Evolutionary conservation across 1,284 basidiomycete genomes (phyloP), one percentile per base, ranked within the genome.

Genomic region (Rhodotorula sp.): DNA sequence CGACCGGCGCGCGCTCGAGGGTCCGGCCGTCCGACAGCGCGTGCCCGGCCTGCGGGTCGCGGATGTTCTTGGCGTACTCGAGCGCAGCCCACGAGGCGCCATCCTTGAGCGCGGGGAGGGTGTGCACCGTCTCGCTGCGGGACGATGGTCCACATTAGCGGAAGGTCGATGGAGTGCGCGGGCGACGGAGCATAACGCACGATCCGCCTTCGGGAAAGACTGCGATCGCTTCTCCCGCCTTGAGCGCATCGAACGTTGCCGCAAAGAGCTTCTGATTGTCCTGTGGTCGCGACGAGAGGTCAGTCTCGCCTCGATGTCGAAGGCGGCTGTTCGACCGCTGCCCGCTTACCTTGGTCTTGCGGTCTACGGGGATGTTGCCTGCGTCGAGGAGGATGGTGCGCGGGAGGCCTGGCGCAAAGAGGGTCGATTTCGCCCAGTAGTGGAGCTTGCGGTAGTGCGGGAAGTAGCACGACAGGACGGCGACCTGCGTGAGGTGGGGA

Each of bases 21-120:
- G 75, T 42, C 7, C 13, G 42, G 3, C 74, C 74, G 55, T 70
- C 50, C 16, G 69, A 71, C 14, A 72, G 61, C 16, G 45, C 25
- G 21, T 42, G 54, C 41, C 63, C 78, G 72, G 80, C 83, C 64
- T 84, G 84, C 74, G 75, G 81, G 68, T 82, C 86, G 41, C 73
- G 63, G 56, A 87, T 85, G 87, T 91, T 93, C 77, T 90, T 90
- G 19, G 88, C 86, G 82, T 95, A 97, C 83, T 97, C 96, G 75
- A 97, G 85, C 7, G 93, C 92, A 48, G 93, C 90, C 94, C 94
- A 97, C 13, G 92, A 88, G n/a, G 91, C 91, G 41, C 95, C 95
- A 78, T 97, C 93, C 81, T 98, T 98, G 78, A 98, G 87, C 72
- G 92, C 90, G 86, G 95, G 91, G 78, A 98, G 90, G 68, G 88